Evolutionary conservation across 768 basidiomycete species (phyloP), one percentile per base, ranked within the genome.

Genomic region (Russula sp.): DNA sequence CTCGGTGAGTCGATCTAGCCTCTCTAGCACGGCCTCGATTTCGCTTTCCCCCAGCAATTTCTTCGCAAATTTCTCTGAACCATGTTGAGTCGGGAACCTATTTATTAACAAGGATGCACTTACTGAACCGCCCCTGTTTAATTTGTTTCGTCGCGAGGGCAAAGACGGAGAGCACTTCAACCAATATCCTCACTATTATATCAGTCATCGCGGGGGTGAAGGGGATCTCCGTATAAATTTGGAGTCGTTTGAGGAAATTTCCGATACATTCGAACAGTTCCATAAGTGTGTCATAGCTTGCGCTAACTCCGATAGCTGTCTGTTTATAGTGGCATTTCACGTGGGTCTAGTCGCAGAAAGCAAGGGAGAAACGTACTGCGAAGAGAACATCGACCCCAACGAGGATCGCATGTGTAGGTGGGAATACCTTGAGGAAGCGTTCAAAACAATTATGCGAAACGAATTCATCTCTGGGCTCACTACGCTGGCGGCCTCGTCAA

Each of bases 61-160:
- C 27, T 27, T 27, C 27, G 27, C 27, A 27, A 27, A 27, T 27
- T 27, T 27, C 27, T 40, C 49, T 55, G 1, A 8, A 34, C 6
- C 20, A 48, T 1, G 18, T 16, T 42, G 4, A 50, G 48, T n/a
- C 31, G n/a, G 6, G 20, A 0, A 10, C 27, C 0, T 34, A 16
- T 42, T 4, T 18, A 48, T 10, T 2, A 3, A 6, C 13, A 18
- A 39, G 6, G 7, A 3, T 1, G 10, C 2, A n/a, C 61, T 50
- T 11, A 62, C 61, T 50, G 8, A 62, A 11, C 6, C 54, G 39
- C 3, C 61, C 61, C 37, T 62, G 39, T 3, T 42, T 39, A 1
- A 62, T 27, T 18, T 56, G 55, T 32, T 62, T 62, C 4, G 61
- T 56, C 5, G 55, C 55, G 1, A 56, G 18, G 5, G 54, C 45